Conservation (phyloP, 495 filamentous ascomycete genomes). For the Podospora conica region DNA sequence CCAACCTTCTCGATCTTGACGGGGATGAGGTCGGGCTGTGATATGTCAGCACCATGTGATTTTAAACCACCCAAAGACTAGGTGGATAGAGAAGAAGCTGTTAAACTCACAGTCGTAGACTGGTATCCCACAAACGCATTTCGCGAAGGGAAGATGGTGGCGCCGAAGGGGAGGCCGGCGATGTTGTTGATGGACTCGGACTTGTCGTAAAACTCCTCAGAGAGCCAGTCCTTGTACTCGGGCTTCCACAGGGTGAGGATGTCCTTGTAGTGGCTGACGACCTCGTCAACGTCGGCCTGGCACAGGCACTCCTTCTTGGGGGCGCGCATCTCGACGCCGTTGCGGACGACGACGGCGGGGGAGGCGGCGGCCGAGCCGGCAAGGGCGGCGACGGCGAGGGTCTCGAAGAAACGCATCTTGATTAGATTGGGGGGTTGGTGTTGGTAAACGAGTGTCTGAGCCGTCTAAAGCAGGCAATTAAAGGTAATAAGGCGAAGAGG, state of each 20-base stretch:
- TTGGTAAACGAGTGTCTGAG: conserved; percentile 11
- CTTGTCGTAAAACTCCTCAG: conserved; percentile 18
- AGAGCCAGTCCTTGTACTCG: conserved; percentile 20
- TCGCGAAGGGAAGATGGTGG: conserved; percentile 25
- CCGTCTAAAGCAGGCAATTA: conserved; percentile 1
- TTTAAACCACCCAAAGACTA: neutral
- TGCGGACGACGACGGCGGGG: neutral
- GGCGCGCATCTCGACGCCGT: conserved; percentile 1
- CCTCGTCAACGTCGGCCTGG: conserved; percentile 13
- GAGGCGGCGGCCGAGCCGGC: neutral
- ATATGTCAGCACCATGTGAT: neutral
- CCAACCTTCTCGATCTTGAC: conserved; percentile 5
- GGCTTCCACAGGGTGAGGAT: conserved; percentile 25
- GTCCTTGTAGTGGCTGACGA: conserved; percentile 20
- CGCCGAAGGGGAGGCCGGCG: conserved; percentile 20
- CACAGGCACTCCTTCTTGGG: conserved; percentile 15
- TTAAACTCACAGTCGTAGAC: conserved; percentile 9
- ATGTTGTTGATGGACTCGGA: conserved; percentile 31
- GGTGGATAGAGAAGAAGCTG: no score
- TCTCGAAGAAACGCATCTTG: conserved; percentile 3
- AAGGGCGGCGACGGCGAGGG: neutral
- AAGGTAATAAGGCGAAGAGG: conserved; percentile 1
- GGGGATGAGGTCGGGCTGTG: conserved; percentile 21
- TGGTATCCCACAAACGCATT: conserved; percentile 19
- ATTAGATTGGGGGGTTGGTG: neutral